Base-by-base conservation (phyloP, 2,329 filamentous ascomycete species). In the Tolypocladium amazonense region DNA sequence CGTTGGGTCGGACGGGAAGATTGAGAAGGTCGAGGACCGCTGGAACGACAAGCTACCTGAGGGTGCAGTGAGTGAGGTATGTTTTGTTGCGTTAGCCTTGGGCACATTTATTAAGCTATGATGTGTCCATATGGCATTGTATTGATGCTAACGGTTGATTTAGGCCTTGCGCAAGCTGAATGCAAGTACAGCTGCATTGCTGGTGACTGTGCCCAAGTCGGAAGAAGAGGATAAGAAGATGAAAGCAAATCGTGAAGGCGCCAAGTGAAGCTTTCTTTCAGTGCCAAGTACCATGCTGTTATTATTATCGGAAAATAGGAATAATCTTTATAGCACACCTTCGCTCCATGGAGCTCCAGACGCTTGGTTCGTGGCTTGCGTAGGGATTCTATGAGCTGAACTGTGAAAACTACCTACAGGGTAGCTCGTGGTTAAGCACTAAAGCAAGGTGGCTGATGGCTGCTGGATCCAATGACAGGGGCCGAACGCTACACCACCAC, bases 31-130 rank as follows among this genome's bases (percentile, higher is more conserved):
- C 43, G 72, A 72, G 61, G 73, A 76, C 59, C 61, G 65, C 54
- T 75, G 73, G 74, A 69, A 75, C 59, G 70, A 69, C 37, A 70
- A 70, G 43, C 60, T 75, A 55, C 72, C 73, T 4, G 70, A 74
- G 6, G 71, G 71, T 2, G 62, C 62, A 0, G 60, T 75, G 41
- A 68, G 65, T n/a, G 65, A 74, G 62, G 72, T 73, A 63, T 62
- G 72, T 67, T 23, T 12, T 41, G 7, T 9, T 25, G 7, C 7
- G 15, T 37, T 4, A 14, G 30, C 30, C n/a, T 25, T 20, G 9
- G 33, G 25, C 35, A 20, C 7, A n/a, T 23, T 18, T 25, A 14
- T 25, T 12, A 47, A 27, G 43, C 43, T 27, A 1, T 8, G 2
- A 2, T 30, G 1, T 7, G 1, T 12, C 9, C 6, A 3, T 15